phyloP scores from a whole-genome alignment of 176 grass and related monocot genomes.

The Neostapfia colusana region DNA sequence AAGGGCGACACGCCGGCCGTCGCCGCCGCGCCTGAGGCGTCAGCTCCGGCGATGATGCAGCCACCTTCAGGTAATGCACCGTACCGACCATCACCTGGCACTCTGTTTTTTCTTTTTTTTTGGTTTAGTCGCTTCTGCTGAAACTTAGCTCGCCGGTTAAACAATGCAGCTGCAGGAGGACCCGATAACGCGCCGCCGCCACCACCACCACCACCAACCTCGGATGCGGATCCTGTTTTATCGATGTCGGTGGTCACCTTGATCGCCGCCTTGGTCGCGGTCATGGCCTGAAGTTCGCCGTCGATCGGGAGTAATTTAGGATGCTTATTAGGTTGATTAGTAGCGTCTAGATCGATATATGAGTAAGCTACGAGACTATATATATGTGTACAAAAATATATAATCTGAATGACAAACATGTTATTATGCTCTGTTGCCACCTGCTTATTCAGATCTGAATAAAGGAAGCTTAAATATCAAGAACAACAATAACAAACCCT shows the following conservation, averaged over 20 bases:
- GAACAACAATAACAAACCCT: too few species aligned
- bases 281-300: neutral
- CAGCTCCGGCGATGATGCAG: neutral
- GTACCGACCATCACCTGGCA: neutral
- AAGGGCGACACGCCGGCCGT: neutral
- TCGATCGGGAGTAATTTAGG: neutral
- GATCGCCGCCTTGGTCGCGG: neutral
- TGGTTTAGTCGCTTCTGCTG: too few species aligned
- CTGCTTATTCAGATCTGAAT: too few species aligned
- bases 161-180: neutral
- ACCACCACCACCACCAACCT: neutral
- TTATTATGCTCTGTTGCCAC: too few species aligned
- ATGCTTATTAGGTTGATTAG: neutral
- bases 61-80: conserved; percentile 32
- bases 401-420: too few species aligned
- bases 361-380: neutral
- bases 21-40: neutral
- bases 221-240: neutral
- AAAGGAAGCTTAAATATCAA: too few species aligned
- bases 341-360: neutral
- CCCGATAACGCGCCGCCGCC: neutral
- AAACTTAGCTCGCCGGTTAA: neutral
- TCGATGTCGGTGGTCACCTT: neutral
- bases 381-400: too few species aligned
- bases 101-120: neutral